These are phyloP conservation scores for Geotrichum histeridarum DNA, from an alignment of 1,139 yeast genomes.

Conservation along the genomic window DNA sequence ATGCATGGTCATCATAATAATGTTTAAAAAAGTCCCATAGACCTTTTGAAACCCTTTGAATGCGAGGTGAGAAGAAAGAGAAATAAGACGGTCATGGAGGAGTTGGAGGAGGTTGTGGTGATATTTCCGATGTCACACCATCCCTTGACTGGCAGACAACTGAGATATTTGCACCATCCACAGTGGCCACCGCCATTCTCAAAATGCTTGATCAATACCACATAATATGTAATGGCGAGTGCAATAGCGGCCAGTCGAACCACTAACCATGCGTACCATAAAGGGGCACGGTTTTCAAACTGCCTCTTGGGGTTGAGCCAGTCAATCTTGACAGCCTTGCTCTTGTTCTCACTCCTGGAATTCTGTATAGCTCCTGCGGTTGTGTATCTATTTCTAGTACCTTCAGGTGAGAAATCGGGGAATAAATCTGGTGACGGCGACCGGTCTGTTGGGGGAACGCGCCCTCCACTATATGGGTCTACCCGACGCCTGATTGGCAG, in stretches of 20 bases:
- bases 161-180: slow-evolving; percentile 68
- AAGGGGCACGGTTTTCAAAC: slow-evolving; percentile 38
- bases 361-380: background rate
- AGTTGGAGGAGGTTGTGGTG: slow-evolving; percentile 23
- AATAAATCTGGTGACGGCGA: slow-evolving; percentile 2
- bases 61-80: background rate
- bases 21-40: background rate
- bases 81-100: background rate
- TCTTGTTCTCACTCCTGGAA: background rate
- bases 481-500: slow-evolving; percentile 31
- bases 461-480: too few species aligned
- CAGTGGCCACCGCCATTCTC: slow-evolving; percentile 47
- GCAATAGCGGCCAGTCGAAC: slow-evolving; percentile 47
- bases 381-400: background rate
- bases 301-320: slow-evolving; percentile 13
- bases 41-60: background rate
- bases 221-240: slow-evolving; percentile 50
- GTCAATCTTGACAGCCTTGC: background rate
- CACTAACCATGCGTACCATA: slow-evolving; percentile 50
- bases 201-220: slow-evolving; percentile 47
- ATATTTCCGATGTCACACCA: slow-evolving; percentile 67
- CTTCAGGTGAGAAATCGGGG: background rate
- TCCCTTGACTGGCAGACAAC: slow-evolving; percentile 64
- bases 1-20: too few species aligned
- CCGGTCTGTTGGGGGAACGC: background rate